Base-by-base conservation (phyloP, 1,284 basidiomycete species). In the Coniferiporia sulphurascens region DNA sequence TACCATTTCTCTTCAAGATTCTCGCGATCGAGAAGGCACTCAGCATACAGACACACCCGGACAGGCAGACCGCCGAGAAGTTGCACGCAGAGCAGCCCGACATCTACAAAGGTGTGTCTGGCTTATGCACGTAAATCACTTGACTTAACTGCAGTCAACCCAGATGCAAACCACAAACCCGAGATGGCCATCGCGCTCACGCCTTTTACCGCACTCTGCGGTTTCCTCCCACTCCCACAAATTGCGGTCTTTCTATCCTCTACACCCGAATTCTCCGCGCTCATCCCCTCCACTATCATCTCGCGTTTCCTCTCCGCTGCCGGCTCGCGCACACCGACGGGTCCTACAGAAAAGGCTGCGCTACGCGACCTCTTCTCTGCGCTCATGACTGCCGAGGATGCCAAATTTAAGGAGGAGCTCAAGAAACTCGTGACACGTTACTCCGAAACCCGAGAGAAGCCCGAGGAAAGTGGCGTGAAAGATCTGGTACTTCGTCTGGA, bases 121-220 rank as follows among this genome's bases (percentile, higher is more conserved):
- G 9, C 1, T 1, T 34, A 38, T 27, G 12, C 46, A 49, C 22
- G 21, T 50, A 51, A 22, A 7, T 21, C 15, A 6, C 22, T 38
- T 4, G 19, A 21, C 38, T 38, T 55, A 50, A 43, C 50, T 27
- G 21, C 15, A 19, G 2, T 44, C 19, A 34, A 44, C 38, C 43
- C 67, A 93, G 93, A 98, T 72, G 81, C 86, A 12, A 97, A 97
- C 69, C 95, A 97, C 69, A 98, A 98, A 74, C 97, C 97, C 3
- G 97, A 99, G 72, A 97, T 99, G 93, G 95, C 95, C 10, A 83
- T 99, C 54, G 97, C 97, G 0, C 74, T 99, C 58, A 95, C 95
- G 0, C 84, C 88, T 6, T 99, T 99, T 78, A 80, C 80, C 43
- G 97, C 93, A 0, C 82, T 99, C 69, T 97, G 94, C 69, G 95